Evolutionary conservation across 2,329 filamentous ascomycete species (phyloP).

Genomic region (Aspergillus glaucus): DNA sequence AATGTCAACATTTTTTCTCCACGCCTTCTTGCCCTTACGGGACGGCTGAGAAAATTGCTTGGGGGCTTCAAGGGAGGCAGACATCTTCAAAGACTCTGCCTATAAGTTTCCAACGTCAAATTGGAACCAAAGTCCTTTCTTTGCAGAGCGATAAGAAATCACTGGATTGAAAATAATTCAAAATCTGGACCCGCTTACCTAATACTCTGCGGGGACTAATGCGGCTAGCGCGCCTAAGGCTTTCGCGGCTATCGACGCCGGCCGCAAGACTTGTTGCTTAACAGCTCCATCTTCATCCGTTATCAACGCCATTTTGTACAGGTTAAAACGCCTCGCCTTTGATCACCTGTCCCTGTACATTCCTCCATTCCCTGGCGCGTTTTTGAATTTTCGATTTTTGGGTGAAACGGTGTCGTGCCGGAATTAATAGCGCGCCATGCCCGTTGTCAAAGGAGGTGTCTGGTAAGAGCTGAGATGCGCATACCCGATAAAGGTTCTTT

Average conservation of each 20-base stretch:
- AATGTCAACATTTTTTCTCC: slow-evolving; percentile 96
- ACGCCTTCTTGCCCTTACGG: slow-evolving; percentile 96
- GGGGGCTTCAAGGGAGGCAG: slow-evolving; percentile 50
- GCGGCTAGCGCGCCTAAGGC: slow-evolving; percentile 23
- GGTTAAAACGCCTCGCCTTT: not conserved
- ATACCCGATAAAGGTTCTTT: not conserved
- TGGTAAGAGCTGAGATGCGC: slow-evolving; percentile 36
- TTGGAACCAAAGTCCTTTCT: slow-evolving; percentile 17
- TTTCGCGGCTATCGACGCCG: slow-evolving; percentile 15
- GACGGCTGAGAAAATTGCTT: slow-evolving; percentile 82
- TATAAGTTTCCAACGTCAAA: slow-evolving; percentile 7
- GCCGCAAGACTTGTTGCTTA: slow-evolving; percentile 3
- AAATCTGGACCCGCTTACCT: slow-evolving; percentile 28
- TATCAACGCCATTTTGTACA: slow-evolving; percentile 5
- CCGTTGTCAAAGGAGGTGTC: slow-evolving; percentile 61
- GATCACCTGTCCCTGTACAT: not conserved
- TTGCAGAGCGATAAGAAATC: slow-evolving; percentile 2
- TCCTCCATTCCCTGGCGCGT: not conserved
- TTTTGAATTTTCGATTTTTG: not conserved
- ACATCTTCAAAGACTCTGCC: slow-evolving; percentile 21
- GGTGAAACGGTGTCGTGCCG: slow-evolving; percentile 2
- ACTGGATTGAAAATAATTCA: slow-evolving; percentile 8
- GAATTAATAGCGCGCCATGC: slow-evolving; percentile 42
- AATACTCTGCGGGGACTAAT: slow-evolving; percentile 21
- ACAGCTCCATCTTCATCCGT: slow-evolving; percentile 13